Percentiles rank a stretch among this genome's conserved stretches.
These are phyloP conservation scores for Diaporthe eres DNA, from an alignment of 2,329 filamentous ascomycete genomes.

Conservation along the genomic window DNA sequence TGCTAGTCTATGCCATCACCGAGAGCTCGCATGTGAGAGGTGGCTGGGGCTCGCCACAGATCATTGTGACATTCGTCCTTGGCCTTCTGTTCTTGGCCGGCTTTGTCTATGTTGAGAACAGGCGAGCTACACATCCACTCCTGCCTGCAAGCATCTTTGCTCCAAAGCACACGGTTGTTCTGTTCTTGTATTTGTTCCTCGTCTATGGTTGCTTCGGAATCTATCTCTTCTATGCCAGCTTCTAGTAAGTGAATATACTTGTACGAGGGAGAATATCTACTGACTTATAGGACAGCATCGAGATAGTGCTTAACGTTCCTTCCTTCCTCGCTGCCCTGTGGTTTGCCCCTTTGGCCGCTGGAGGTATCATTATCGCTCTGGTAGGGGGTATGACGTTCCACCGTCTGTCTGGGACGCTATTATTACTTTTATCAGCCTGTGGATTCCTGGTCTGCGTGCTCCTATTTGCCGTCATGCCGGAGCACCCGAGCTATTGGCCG, in stretches of 20 bases:
- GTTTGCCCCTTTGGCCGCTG: constrained; percentile 67
- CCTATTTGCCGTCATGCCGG: constrained; percentile 69
- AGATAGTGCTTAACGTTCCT: constrained; percentile 60
- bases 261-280: constrained; percentile 34
- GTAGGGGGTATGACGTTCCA: constrained; percentile 66
- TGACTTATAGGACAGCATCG: constrained; percentile 61
- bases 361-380: constrained; percentile 66
- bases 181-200: constrained; percentile 7
- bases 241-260: constrained; percentile 64
- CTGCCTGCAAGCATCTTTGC: constrained; percentile 20
- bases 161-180: neutral
- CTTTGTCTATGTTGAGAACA: constrained; percentile 4
- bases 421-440: constrained; percentile 64
- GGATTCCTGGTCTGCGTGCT: constrained; percentile 63
- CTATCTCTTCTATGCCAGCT: constrained; percentile 70
- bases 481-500: constrained; percentile 71
- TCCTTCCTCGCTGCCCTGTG: constrained; percentile 68
- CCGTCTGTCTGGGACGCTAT: constrained; percentile 61
- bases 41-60: constrained; percentile 76
- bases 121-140: neutral
- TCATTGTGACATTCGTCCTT: constrained; percentile 70
- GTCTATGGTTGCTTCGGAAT: constrained; percentile 8
- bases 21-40: constrained; percentile 73
- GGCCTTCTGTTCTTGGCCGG: constrained; percentile 47
- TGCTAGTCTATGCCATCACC: constrained; percentile 78